These are phyloP conservation scores for Fusarium virguliforme DNA, from an alignment of 2,329 filamentous ascomycete species.

Conservation along the genomic window DNA sequence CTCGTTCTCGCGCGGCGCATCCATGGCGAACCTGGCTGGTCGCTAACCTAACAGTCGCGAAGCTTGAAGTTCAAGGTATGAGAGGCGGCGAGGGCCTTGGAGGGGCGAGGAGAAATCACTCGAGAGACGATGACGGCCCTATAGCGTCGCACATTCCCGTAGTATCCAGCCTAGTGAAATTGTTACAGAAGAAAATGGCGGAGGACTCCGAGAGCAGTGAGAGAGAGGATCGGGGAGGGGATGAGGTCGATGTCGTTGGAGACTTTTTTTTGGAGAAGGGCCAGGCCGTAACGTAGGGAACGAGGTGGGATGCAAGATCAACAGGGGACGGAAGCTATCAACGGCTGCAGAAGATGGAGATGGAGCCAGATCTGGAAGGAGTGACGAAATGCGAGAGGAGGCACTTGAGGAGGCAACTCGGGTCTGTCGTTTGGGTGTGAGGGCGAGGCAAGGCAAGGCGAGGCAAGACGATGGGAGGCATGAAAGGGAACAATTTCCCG, in stretches of 20 bases:
- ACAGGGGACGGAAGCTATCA: constrained; percentile 34
- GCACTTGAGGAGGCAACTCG: constrained; percentile 11
- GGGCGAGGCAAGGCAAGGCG: constrained; percentile 13
- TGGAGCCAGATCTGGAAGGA: constrained; percentile 24
- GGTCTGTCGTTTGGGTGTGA: constrained; percentile 12
- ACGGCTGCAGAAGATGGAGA: neutral
- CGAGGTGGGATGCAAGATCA: constrained; percentile 27
- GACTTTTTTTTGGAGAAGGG: constrained; percentile 24
- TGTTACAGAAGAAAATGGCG: neutral
- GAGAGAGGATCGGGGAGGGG: neutral
- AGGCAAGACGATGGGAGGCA: neutral
- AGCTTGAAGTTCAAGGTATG: constrained; percentile 14
- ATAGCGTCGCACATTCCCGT: constrained; percentile 47
- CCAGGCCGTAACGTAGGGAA: constrained; percentile 19
- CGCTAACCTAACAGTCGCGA: constrained; percentile 42
- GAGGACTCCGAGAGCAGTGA: constrained; percentile 3
- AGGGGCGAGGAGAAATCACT: constrained; percentile 22
- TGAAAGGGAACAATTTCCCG: constrained; percentile 16
- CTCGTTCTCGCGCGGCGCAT: constrained; percentile 39
- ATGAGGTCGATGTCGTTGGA: constrained; percentile 23
- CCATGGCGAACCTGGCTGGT: constrained; percentile 44
- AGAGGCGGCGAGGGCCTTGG: constrained; percentile 17
- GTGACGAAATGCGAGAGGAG: constrained; percentile 30
- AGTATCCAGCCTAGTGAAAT: constrained; percentile 11
- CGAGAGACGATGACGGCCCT: constrained; percentile 30